These are phyloP conservation scores for Talaromyces sp. DNA, from an alignment of 2,329 filamentous ascomycete species.

Conservation along the genomic window DNA sequence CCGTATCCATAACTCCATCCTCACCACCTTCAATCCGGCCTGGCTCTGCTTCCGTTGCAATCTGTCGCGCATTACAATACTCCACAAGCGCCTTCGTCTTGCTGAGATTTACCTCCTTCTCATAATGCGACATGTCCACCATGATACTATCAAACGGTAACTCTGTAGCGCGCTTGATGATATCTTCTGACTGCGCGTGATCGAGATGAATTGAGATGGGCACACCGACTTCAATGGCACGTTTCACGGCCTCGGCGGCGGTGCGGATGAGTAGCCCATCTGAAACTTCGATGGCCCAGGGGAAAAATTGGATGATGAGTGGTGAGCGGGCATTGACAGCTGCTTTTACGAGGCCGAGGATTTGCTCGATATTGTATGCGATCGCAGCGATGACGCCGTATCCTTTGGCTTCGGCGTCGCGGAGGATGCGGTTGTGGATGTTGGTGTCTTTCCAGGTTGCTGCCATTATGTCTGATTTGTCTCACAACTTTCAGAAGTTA, in stretches of 20 bases:
- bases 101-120: conserved; percentile 2
- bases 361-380: conserved; percentile 9
- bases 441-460: not conserved
- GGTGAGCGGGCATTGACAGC: not conserved
- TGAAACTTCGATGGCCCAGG: not conserved
- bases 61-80: conserved; percentile 6
- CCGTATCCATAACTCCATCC: conserved; percentile 7
- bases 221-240: not conserved
- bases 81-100: conserved; percentile 6
- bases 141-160: conserved; percentile 10
- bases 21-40: conserved; percentile 4
- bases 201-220: conserved; percentile 5
- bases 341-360: conserved; percentile 4
- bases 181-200: conserved; percentile 4
- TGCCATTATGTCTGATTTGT: not conserved
- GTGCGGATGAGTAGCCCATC: conserved; percentile 1
- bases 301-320: conserved; percentile 7
- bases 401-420: not conserved
- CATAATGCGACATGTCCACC: conserved; percentile 9
- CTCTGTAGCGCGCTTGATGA: conserved; percentile 4
- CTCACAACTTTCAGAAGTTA: too few species aligned
- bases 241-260: not conserved
- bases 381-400: conserved; percentile 9
- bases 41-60: conserved; percentile 1
- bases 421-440: not conserved